Evolutionary conservation across 2,329 filamentous ascomycete genomes (phyloP), one percentile per base, ranked within the genome.

Genomic region (Fusarium stilboides): DNA sequence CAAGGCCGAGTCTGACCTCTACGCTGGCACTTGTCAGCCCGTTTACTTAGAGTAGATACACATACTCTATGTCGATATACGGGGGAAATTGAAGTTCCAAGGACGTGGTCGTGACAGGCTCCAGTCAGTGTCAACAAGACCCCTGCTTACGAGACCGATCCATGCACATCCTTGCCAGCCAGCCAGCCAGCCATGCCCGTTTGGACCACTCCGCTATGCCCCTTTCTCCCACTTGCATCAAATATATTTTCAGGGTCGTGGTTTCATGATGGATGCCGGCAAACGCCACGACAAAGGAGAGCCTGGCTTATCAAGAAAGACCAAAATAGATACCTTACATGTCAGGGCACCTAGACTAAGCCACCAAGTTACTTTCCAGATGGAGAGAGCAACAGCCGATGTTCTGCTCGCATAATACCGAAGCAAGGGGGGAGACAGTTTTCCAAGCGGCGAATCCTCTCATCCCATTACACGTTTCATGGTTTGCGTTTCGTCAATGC

Each of bases 401-500:
- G 10, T 37, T 39, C 26, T 57, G 17, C 19, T 28, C 34, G 58
- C 49, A 40, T 52, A 24, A 58, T 49, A 53, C 46, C 36, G 55
- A 55, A 37, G 20, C 61, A 57, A 52, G 43, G 50, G 66, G 50
- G 24, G 40, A 24, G 15, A 24, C 19, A 8, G 22, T 14, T 22
- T 52, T 44, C n/a, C 31, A 56, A n/a, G n/a, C n/a, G 33, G 22
- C 34, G 33, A 55, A 68, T 68, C 62, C 61, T 58, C 62, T 49
- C 51, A 45, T 46, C 39, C 57, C 54, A 58, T 54, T 54, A 34
- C 55, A 57, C 58, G 70, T 74, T 73, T 73, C 66, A 67, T 57
- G 53, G 63, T 69, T 58, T 68, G 61, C 55, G 69, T 73, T 70
- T 73, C 69, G 69, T 62, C 54, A 70, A 68, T 70, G 67, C 67